Percentiles rank a stretch among this genome's conserved stretches.
Conservation (phyloP, 345 rosid species). For the Aegle marmelos region DNA sequence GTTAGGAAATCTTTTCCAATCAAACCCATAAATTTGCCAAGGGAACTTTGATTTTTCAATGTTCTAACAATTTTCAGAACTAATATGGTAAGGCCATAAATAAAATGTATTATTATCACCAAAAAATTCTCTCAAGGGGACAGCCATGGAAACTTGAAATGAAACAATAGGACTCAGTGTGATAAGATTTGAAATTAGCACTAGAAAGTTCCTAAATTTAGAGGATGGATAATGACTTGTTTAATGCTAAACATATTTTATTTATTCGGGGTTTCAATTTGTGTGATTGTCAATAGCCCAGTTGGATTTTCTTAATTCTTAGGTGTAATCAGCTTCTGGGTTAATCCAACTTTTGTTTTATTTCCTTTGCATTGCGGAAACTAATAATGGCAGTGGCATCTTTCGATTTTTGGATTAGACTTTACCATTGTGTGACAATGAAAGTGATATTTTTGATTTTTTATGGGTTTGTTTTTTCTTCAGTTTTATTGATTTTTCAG, state of each 20-base stretch:
- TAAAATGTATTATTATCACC: neutral
- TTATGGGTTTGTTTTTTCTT: slow-evolving; percentile 7
- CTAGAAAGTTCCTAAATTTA: slow-evolving; percentile 26
- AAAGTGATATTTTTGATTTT: slow-evolving; percentile 37
- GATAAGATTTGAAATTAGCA: too few relatives aligned
- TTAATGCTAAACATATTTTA: neutral
- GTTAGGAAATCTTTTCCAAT: neutral
- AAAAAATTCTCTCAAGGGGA: neutral
- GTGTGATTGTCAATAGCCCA: slow-evolving; percentile 7
- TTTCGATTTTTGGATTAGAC: slow-evolving; percentile 17
- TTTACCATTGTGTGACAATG: slow-evolving; percentile 18
- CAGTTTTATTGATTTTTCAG: slow-evolving; percentile 21
- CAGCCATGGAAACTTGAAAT: neutral
- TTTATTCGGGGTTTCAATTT: slow-evolving; percentile 12
- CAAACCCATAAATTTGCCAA: neutral
- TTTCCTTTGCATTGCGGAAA: slow-evolving; percentile 28
- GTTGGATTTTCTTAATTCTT: slow-evolving; percentile 4
- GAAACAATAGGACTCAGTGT: neutral
- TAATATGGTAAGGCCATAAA: neutral
- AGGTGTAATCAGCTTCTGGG: slow-evolving; percentile 11
- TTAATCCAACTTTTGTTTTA: neutral
- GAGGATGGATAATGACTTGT: neutral
- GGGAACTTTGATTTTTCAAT: neutral
- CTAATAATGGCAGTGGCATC: slow-evolving; percentile 35
- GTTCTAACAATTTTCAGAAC: neutral